phyloP scores from a whole-genome alignment of 2,329 filamentous ascomycete species.

The Exophiala spinifera region DNA sequence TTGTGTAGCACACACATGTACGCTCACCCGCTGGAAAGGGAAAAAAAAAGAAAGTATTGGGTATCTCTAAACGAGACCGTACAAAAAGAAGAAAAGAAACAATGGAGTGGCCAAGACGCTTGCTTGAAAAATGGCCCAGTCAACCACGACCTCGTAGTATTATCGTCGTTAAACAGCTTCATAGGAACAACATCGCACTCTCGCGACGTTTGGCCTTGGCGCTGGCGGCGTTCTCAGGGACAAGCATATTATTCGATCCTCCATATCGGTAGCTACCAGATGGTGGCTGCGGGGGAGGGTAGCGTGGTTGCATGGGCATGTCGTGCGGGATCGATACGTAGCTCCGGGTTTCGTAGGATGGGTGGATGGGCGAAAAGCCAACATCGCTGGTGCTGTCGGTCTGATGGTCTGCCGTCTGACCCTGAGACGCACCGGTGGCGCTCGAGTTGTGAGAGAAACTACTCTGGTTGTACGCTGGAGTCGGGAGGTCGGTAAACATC shows the following conservation, averaged over 20 bases:
- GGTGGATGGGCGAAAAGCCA: constrained; percentile 43
- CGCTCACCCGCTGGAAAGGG: not conserved
- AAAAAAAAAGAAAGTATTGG: not conserved
- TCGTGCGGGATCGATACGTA: constrained; percentile 33
- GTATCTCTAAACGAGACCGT: not conserved
- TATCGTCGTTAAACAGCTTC: not conserved
- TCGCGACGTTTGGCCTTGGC: constrained; percentile 47
- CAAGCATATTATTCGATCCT: constrained; percentile 42
- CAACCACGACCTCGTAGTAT: not conserved
- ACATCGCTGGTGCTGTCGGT: constrained; percentile 45
- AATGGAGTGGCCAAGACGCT: not conserved
- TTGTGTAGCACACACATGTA: too few relatives aligned
- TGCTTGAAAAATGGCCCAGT: not conserved
- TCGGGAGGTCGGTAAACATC: constrained; percentile 65
- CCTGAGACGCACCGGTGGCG: constrained; percentile 30
- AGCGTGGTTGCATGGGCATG: constrained; percentile 20
- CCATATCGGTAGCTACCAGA: constrained; percentile 28
- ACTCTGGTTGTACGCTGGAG: constrained; percentile 60
- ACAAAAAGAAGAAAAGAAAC: not conserved
- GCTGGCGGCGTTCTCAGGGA: constrained; percentile 38
- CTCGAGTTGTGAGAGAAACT: constrained; percentile 41
- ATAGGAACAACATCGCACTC: constrained; percentile 41
- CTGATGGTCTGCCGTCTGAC: constrained; percentile 44
- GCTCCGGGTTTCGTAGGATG: constrained; percentile 26
- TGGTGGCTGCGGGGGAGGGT: constrained; percentile 22